Evolutionary conservation across 257 asterid genomes (phyloP), one percentile per base, ranked within the genome.

Genomic region (Plantago ovata): DNA sequence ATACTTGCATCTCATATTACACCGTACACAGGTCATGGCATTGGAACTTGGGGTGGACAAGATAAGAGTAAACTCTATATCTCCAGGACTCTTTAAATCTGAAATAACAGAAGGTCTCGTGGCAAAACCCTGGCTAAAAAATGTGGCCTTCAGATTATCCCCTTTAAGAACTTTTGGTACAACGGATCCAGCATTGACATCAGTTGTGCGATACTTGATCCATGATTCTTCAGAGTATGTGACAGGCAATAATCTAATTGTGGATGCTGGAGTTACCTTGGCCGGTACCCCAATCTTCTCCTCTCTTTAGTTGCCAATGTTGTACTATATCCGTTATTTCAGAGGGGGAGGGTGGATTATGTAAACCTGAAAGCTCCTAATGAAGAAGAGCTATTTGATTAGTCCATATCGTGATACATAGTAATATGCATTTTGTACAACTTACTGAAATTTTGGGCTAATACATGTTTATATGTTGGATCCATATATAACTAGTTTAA

Each of bases 51-150:
- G 94, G 40, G 58, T 3, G 4, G 48, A 83, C 65, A 76, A 76
- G 14, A 89, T 89, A 66, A 73, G 87, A 61, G 94, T 89, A 67
- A 89, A 89, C 69, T 79, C 89, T 5, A 71, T 89, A 64, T 73
- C 95, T 3, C 94, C 92, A 0, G 95, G 92, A 23, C 65, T 89
- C 18, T 85, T 85, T 51, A 76, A 73, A 42, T 85, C 94, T 0
- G 96, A 89, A 77, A 89, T 83, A 53, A 89, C 95, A 0, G 65
- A 81, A 72, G 69, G 53, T 19, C 89, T 85, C 14, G 38, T 85
- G 64, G 58, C 71, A 42, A 81, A 85, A 43, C 75, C 81, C 3
- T 85, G 94, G 95, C 74, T 83, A 7, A 70, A 72, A 6, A 73
- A 51, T 0, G 74, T 89, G 22, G 83, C 81, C 4, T 16, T 6